phyloP scores from a whole-genome alignment of 2,329 filamentous ascomycete genomes.

The Aspergillus pseudoglaucus region DNA sequence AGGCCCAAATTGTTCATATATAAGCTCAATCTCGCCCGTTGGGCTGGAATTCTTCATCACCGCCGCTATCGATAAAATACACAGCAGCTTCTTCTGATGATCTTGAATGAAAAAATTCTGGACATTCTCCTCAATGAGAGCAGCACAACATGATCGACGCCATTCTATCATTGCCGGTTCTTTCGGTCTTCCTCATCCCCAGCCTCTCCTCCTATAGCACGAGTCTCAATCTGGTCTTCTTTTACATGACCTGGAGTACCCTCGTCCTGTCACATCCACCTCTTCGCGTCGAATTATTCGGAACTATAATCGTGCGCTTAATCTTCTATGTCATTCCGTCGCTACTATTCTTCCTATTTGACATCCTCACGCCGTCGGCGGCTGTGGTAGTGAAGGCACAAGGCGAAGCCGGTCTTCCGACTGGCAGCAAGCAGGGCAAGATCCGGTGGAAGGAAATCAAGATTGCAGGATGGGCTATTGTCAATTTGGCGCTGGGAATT shows the following conservation, averaged over 20 bases:
- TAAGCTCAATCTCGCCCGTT: too few species aligned
- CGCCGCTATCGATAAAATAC: background rate
- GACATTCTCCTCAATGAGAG: background rate
- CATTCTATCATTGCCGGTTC: conserved; percentile 23
- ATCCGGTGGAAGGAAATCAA: conserved; percentile 41
- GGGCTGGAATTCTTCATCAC: background rate
- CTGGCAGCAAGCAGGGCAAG: conserved; percentile 29
- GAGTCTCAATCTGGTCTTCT: conserved; percentile 77
- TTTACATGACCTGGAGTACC: conserved; percentile 85
- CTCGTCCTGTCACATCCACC: conserved; percentile 71
- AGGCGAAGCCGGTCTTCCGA: conserved; percentile 47
- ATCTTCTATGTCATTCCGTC: conserved; percentile 70
- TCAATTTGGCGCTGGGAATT: conserved; percentile 51
- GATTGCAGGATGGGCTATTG: conserved; percentile 48
- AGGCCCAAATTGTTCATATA: too few species aligned
- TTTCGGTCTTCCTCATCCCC: conserved; percentile 24
- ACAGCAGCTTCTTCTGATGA: background rate
- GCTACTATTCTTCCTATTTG: conserved; percentile 65
- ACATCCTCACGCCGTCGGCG: conserved; percentile 62
- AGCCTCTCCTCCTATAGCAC: conserved; percentile 62
- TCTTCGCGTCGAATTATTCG: conserved; percentile 67
- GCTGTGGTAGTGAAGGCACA: conserved; percentile 64
- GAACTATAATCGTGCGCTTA: conserved; percentile 59
- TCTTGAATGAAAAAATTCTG: background rate
- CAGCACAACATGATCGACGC: conserved; percentile 47